A percentile compares a stretch with the other conserved stretches of the same genome.
Evolutionary conservation across 2,329 filamentous ascomycete genomes (phyloP).

Genomic region (Graphilbum sp.): DNA sequence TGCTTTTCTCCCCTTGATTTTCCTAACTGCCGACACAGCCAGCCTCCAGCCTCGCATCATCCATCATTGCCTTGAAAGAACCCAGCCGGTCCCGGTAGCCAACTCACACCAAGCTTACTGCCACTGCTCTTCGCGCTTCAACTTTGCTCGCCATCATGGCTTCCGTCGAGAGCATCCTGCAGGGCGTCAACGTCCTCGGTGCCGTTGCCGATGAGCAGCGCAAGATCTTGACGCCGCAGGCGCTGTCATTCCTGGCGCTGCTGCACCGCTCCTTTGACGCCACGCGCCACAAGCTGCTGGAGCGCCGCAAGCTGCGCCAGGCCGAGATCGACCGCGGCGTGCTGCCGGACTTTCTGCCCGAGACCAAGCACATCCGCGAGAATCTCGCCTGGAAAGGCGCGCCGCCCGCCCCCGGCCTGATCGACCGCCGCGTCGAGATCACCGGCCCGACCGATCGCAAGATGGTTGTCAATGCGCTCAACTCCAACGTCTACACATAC

Average conservation of each 20-base stretch:
- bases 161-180: conserved; percentile 58
- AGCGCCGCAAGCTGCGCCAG: conserved; percentile 74
- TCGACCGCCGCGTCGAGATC: conserved; percentile 91
- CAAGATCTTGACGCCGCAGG: conserved; percentile 85
- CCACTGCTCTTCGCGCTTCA: too few species aligned
- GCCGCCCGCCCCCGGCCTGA: conserved; percentile 74
- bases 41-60: too few species aligned
- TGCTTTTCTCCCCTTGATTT: background rate
- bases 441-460: conserved; percentile 94
- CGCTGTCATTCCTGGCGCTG: conserved; percentile 80
- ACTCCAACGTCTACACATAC: conserved; percentile 93
- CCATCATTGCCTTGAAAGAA: too few species aligned
- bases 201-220: conserved; percentile 59
- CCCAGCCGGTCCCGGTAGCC: too few species aligned
- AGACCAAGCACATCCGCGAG: conserved; percentile 91
- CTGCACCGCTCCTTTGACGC: conserved; percentile 89
- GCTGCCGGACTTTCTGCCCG: conserved; percentile 84
- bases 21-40: background rate
- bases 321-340: conserved; percentile 81
- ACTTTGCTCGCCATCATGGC: conserved; percentile 42
- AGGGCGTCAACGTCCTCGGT: conserved; percentile 78
- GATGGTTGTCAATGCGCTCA: conserved; percentile 97
- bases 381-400: conserved; percentile 89
- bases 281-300: conserved; percentile 74
- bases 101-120: too few species aligned